Base-by-base conservation (phyloP, 2,329 filamentous ascomycete genomes). In the Exserohilum rostratum region DNA sequence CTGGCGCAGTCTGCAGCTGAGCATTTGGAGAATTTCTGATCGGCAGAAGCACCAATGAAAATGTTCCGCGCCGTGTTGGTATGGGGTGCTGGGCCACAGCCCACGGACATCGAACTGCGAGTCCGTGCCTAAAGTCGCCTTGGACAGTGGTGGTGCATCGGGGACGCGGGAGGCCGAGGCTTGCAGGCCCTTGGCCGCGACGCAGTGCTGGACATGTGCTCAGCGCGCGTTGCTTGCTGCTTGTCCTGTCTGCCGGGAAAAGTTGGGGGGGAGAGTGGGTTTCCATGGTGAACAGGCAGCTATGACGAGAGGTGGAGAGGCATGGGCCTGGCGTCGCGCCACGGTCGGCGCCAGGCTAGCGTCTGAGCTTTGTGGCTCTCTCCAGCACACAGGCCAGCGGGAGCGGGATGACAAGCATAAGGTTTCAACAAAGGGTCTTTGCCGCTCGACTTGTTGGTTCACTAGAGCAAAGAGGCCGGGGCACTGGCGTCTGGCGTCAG, bases 401-500 rank as follows among this genome's bases (percentile, higher is more conserved):
- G 71, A 74, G 67, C 66, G 66, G 66, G 66, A 71, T 73, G 72
- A 73, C 72, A 66, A 65, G 71, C 72, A 74, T 74, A 72, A 70
- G 58, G 65, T 73, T 71, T 70, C 62, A 47, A 57, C 54, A 70
- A 67, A 71, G 65, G 67, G 69, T 69, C 64, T 64, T 50, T 57
- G 52, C 50, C 50, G 55, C 53, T 55, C 51, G 43, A 61, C 48
- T 56, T 51, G 57, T 59, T 60, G 60, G 50, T 57, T 66, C 53
- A 53, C 61, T 53, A 58, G 53, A 43, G 20, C 18, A 25, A 15
- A n/a, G n/a, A 62, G 44, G 64, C 46, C 50, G 61, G 51, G 61
- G 62, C 51, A 42, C 53, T 45, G 46, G 49, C 50, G 46, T 46
- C 38, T 42, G 42, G 48, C 49, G 46, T 47, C 49, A 25, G 22